A percentile compares a stretch with the other conserved stretches of the same genome.
phyloP scores from a whole-genome alignment of 2,329 filamentous ascomycete genomes.

The Beauveria brongniartii region DNA sequence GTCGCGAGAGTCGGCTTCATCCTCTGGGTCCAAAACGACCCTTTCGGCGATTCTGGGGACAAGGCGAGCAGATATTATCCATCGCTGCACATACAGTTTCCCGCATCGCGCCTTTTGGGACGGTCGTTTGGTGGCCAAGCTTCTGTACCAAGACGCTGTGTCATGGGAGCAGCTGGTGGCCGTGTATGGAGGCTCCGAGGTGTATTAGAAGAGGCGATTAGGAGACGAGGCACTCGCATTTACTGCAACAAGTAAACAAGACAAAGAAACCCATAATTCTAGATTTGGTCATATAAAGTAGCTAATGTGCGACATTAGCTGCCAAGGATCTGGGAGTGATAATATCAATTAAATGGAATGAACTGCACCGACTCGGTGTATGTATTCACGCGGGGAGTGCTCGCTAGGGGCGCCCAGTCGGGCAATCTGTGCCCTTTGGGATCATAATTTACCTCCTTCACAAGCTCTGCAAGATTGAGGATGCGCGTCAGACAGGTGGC shows the following conservation, averaged over 20 bases:
- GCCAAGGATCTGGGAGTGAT: too few relatives aligned
- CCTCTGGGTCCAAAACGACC: conserved; percentile 11
- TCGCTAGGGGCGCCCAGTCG: too few relatives aligned
- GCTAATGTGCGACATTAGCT: too few relatives aligned
- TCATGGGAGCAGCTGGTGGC: conserved; percentile 20
- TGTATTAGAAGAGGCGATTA: background rate
- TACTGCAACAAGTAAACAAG: background rate
- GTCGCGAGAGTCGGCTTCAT: background rate
- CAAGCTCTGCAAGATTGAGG: too few relatives aligned
- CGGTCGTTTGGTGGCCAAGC: conserved; percentile 15
- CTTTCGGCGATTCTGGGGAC: conserved; percentile 18
- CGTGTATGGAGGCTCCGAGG: conserved; percentile 12
- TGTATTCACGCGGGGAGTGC: too few relatives aligned
- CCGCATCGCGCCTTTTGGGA: conserved; percentile 14
- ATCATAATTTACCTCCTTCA: too few relatives aligned
- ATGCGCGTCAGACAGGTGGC: too few relatives aligned
- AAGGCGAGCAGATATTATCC: conserved; percentile 14
- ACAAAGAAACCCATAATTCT: background rate
- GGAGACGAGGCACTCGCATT: background rate
- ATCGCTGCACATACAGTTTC: conserved; percentile 17
- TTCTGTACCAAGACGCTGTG: conserved; percentile 16
- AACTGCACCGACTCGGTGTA: too few relatives aligned
- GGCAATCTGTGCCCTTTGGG: too few relatives aligned
- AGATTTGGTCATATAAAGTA: too few relatives aligned
- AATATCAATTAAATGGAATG: too few relatives aligned